Evolutionary conservation across 2,329 filamentous ascomycete genomes (phyloP).

Genomic region (Conoideocrella luteorostrata): DNA sequence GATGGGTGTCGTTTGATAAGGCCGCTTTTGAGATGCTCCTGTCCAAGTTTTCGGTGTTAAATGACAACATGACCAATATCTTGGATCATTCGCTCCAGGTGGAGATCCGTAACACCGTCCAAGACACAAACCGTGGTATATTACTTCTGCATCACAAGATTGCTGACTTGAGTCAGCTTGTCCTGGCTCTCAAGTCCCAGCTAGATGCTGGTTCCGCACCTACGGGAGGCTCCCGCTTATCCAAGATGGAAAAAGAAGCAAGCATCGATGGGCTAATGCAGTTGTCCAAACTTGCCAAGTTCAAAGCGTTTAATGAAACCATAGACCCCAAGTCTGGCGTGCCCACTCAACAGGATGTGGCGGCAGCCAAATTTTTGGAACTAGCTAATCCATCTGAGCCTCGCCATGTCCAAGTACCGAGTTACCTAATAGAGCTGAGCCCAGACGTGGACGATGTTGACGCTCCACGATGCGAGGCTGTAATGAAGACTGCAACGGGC

Average conservation of each 20-base stretch:
- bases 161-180: slow-evolving; percentile 37
- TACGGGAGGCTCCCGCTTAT: slow-evolving; percentile 20
- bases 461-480: slow-evolving; percentile 32
- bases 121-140: slow-evolving; percentile 41
- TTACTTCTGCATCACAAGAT: slow-evolving; percentile 41
- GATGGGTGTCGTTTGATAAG: slow-evolving; percentile 41
- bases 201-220: slow-evolving; percentile 23
- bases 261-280: slow-evolving; percentile 34
- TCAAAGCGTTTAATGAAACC: slow-evolving; percentile 45
- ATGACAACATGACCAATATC: slow-evolving; percentile 42
- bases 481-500: slow-evolving; percentile 27
- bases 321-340: slow-evolving; percentile 30
- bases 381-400: slow-evolving; percentile 28
- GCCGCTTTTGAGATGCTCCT: slow-evolving; percentile 37
- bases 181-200: slow-evolving; percentile 39
- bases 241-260: slow-evolving; percentile 27
- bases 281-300: slow-evolving; percentile 39
- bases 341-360: slow-evolving; percentile 26
- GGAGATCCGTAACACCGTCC: slow-evolving; percentile 40
- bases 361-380: slow-evolving; percentile 31
- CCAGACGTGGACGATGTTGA: slow-evolving; percentile 25
- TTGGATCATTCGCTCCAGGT: slow-evolving; percentile 39
- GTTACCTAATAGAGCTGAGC: slow-evolving; percentile 27
- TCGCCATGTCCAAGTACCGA: slow-evolving; percentile 27
- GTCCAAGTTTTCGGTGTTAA: slow-evolving; percentile 35